Evolutionary conservation across 805 yeast genomes (phyloP), one percentile per base, ranked within the genome.

Genomic region (Maudiozyma saulgeensis): DNA sequence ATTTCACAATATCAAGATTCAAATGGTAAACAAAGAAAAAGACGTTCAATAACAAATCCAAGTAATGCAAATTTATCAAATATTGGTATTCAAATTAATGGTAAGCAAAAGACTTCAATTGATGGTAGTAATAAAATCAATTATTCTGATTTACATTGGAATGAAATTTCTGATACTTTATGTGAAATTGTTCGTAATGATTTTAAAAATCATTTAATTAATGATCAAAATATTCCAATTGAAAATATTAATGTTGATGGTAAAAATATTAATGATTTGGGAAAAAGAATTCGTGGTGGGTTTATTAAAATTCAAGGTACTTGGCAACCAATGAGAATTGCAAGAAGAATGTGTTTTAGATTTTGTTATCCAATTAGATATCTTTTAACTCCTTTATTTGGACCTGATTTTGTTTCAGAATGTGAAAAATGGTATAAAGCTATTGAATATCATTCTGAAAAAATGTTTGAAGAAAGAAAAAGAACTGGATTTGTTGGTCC

Each of bases 281-380:
- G 70, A 34, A 79, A 79, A 57, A 76, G 96, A 46, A 87, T 89
- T 15, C 72, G 96, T 49, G 97, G 97, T 44, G 97, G 97, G 2
- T 87, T 80, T 59, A 75, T 89, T 55, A 88, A 88, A 70, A 87
- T 90, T 55, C 97, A 89, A 68, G 97, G 97, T 4, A 87, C 96
- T 8, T 90, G 96, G 96, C 68, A 88, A 39, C 91, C 96, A 1
- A 83, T 68, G 59, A 77, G 75, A 9, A 71, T 85, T 1, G 88
- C 95, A 23, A 74, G 74, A 51, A 68, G 77, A 32, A 69, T 89
- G 47, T 91, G 96, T 3, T 65, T 78, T 34, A 76, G 84, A 46
- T 85, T 88, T 58, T 86, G 95, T 68, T 88, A 77, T 65, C 79
- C 81, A 49, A 84, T 89, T 43, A 72, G 96, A 50, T 84, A 72